Evolutionary conservation across 352 stramenopile species (phyloP).

Genomic region (Lagenidium sp.): DNA sequence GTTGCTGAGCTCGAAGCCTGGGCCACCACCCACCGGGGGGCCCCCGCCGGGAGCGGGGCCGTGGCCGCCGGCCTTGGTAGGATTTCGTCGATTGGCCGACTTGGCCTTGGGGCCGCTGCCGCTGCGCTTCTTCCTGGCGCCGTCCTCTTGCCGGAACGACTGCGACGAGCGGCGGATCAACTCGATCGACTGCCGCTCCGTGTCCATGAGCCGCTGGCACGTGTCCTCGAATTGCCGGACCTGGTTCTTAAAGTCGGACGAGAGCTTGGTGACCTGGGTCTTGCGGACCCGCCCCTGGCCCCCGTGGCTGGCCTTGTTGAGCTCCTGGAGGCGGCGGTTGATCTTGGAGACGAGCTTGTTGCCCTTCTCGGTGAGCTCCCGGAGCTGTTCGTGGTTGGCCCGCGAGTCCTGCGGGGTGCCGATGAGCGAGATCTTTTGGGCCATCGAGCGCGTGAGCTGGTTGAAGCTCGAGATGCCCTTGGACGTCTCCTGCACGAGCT

Average conservation of each 20-base stretch:
- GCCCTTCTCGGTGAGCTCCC: slow-evolving; percentile 74
- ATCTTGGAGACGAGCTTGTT: slow-evolving; percentile 77
- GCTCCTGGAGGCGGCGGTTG: slow-evolving; percentile 63
- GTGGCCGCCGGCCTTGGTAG: neutral
- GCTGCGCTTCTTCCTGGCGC: neutral
- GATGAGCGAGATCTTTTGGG: slow-evolving; percentile 84
- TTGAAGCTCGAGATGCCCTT: slow-evolving; percentile 85
- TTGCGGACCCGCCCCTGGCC: slow-evolving; percentile 38
- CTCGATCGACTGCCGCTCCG: slow-evolving; percentile 66
- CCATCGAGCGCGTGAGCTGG: slow-evolving; percentile 75
- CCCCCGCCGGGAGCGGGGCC: slow-evolving; percentile 5
- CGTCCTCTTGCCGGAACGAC: slow-evolving; percentile 38
- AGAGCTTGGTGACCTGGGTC: slow-evolving; percentile 75
- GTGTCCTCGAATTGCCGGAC: slow-evolving; percentile 66
- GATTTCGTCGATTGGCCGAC: neutral
- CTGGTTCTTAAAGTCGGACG: slow-evolving; percentile 79
- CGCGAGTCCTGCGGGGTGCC: slow-evolving; percentile 76
- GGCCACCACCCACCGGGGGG: slow-evolving; percentile 2
- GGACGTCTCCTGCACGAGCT: slow-evolving; percentile 73
- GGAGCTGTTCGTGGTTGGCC: slow-evolving; percentile 73
- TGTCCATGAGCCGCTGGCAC: slow-evolving; percentile 53
- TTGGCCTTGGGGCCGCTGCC: too few relatives aligned
- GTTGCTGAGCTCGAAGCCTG: slow-evolving; percentile 42
- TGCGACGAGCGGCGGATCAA: slow-evolving; percentile 73
- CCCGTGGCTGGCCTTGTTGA: slow-evolving; percentile 48